These are phyloP conservation scores for Cladosporium oxysporum DNA, from an alignment of 2,329 filamentous ascomycete species.

Conservation along the genomic window DNA sequence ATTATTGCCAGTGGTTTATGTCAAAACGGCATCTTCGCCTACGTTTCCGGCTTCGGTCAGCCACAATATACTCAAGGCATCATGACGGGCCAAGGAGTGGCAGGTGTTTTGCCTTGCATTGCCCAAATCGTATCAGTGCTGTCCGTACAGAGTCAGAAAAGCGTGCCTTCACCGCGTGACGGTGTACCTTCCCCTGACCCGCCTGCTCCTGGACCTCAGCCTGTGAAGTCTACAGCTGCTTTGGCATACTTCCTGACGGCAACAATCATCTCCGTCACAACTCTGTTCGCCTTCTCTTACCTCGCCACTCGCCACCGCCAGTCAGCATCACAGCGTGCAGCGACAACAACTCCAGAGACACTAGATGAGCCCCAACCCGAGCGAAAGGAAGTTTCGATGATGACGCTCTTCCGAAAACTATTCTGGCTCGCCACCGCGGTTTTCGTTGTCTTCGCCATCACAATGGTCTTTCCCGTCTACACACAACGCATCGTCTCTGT, in stretches of 20 bases:
- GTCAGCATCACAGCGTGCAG: slow-evolving; percentile 10
- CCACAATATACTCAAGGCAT: slow-evolving; percentile 93
- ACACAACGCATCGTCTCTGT: slow-evolving; percentile 58
- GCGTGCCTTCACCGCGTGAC: slow-evolving; percentile 24
- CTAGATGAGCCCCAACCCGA: slow-evolving; percentile 37
- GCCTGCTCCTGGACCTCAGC: slow-evolving; percentile 33
- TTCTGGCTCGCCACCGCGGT: slow-evolving; percentile 76
- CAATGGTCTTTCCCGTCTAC: slow-evolving; percentile 96
- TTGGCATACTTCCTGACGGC: slow-evolving; percentile 92
- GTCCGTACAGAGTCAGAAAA: slow-evolving; percentile 49
- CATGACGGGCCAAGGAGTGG: slow-evolving; percentile 91
- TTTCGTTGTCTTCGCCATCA: slow-evolving; percentile 76
- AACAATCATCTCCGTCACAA: slow-evolving; percentile 68
- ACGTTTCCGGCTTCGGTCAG: slow-evolving; percentile 79
- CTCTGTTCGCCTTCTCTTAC: slow-evolving; percentile 73
- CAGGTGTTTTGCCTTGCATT: slow-evolving; percentile 84
- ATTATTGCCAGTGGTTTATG: slow-evolving; percentile 61
- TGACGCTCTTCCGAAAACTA: slow-evolving; percentile 72
- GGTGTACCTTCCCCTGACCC: slow-evolving; percentile 15
- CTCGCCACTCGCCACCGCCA: slow-evolving; percentile 55
- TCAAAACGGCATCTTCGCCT: slow-evolving; percentile 94
- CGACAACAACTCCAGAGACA: slow-evolving; percentile 15
- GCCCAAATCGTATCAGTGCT: slow-evolving; percentile 85
- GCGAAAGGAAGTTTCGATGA: slow-evolving; percentile 59
- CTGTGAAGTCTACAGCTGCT: slow-evolving; percentile 66